Conservation (phyloP, 2,329 filamentous ascomycete genomes). For the Fusarium nygamai region DNA sequence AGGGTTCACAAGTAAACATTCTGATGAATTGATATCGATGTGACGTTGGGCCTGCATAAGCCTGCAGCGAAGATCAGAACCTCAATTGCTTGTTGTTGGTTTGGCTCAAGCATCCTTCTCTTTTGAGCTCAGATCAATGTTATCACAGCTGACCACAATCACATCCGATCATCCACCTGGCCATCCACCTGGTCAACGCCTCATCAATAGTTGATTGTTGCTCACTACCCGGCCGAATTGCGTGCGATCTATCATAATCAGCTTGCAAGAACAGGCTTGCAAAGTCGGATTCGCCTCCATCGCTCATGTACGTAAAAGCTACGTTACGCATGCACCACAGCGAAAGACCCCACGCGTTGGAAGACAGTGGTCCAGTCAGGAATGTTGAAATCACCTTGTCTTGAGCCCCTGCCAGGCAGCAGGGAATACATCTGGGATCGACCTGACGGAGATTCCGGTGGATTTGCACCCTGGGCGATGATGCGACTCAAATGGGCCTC, state of each 20-base stretch:
- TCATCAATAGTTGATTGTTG: conserved; percentile 3
- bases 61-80: neutral
- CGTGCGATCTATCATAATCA: conserved; percentile 18
- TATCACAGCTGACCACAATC: conserved; percentile 4
- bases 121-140: neutral
- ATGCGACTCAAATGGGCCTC: conserved; percentile 21
- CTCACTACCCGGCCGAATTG: conserved; percentile 5
- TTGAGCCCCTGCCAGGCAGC: conserved; percentile 14
- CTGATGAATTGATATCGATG: neutral
- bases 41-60: neutral
- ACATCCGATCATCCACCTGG: neutral
- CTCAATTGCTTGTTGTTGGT: neutral
- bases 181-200: neutral
- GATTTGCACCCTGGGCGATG: conserved; percentile 17
- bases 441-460: conserved; percentile 21
- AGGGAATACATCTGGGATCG: conserved; percentile 25
- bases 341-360: conserved; percentile 22
- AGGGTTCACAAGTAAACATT: neutral
- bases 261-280: neutral
- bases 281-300: conserved; percentile 5
- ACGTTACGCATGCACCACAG: conserved; percentile 8
- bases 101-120: neutral
- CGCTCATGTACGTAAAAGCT: conserved; percentile 15
- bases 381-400: neutral
- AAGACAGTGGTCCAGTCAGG: conserved; percentile 31